phyloP scores from a whole-genome alignment of 1,284 basidiomycete genomes.

The Puccinia triticina region DNA sequence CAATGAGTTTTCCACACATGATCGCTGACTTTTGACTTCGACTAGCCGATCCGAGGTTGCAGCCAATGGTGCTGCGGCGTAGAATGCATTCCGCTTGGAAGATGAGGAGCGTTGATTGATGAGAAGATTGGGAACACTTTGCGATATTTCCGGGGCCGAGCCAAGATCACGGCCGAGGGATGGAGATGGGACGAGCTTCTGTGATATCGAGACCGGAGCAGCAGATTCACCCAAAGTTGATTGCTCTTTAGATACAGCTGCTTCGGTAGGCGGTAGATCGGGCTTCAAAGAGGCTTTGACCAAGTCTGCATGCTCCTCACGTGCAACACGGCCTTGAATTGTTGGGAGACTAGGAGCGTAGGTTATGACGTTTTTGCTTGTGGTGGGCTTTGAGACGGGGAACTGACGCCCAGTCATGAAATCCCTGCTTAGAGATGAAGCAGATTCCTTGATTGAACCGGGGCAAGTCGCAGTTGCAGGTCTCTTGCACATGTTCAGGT shows the following conservation, averaged over 20 bases:
- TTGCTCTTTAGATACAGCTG: not conserved
- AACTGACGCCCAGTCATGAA: not conserved
- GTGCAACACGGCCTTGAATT: not conserved
- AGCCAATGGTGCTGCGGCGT: not conserved
- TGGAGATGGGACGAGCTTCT: not conserved
- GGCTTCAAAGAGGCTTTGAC: not conserved
- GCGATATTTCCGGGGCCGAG: not conserved
- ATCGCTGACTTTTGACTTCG: not conserved
- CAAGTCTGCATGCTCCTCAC: not conserved
- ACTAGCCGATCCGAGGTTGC: constrained; percentile 11
- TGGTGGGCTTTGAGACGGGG: not conserved
- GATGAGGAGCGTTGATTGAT: not conserved
- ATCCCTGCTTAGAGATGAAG: not conserved
- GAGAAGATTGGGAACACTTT: constrained; percentile 9
- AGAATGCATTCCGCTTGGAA: constrained; percentile 33
- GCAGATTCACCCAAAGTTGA: not conserved
- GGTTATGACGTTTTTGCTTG: not conserved
- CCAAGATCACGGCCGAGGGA: not conserved
- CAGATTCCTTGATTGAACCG: not conserved
- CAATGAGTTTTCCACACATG: not conserved
- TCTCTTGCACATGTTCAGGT: not conserved
- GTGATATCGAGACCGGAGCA: not conserved
- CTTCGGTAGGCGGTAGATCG: not conserved
- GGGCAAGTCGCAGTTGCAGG: constrained; percentile 38
- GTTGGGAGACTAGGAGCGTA: constrained; percentile 15